Evolutionary conservation across 345 rosid species (phyloP), one percentile per base, ranked within the genome.

Genomic region (Eucalyptus tenuipes): DNA sequence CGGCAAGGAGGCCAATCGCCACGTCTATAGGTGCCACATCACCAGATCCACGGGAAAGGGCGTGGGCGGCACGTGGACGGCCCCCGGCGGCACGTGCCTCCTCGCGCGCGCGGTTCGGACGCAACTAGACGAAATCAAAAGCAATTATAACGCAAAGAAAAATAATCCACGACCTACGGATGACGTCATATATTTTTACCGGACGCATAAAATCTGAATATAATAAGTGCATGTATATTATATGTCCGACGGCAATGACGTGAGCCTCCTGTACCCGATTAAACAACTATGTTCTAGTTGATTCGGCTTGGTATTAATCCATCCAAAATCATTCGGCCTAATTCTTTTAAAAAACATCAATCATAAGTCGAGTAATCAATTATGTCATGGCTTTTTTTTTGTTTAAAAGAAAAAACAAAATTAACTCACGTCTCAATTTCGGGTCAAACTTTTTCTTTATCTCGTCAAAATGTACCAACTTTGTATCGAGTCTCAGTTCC

Each of bases 401-500:
- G 33, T 29, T 29, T 6, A 3, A 61, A 61, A 55, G 2, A 55
- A 55, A 55, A 25, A 20, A 1, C 2, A 53, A 53, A 55, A 24
- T 55, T 24, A 55, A 10, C 68, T 61, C 33, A 1, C 0, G 2
- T 13, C 68, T 61, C 68, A 61, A 61, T 61, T 61, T 13, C 0
- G 2, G 0, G 68, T 10, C 1, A 1, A 15, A 1, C 11, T 66
- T 31, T n/a, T 64, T 64, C 0, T 64, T 61, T 61, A 4, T 29
- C 40, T 64, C 0, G 0, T n/a, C 7, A 31, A 16, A 29, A 31
- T 31, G 1, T 16, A 15, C 12, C 0, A 8, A 15, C 3, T 64
- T 7, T 2, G 0, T n/a, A 10, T 29, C 6, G 0, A 14, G 75
- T 14, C 75, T 3, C 6, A 4, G 0, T 16, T 31, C 2, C 1